A percentile compares a stretch with the other conserved stretches of the same genome.
Evolutionary conservation across 2,329 filamentous ascomycete genomes (phyloP).

Genomic region (Phoma sp.): DNA sequence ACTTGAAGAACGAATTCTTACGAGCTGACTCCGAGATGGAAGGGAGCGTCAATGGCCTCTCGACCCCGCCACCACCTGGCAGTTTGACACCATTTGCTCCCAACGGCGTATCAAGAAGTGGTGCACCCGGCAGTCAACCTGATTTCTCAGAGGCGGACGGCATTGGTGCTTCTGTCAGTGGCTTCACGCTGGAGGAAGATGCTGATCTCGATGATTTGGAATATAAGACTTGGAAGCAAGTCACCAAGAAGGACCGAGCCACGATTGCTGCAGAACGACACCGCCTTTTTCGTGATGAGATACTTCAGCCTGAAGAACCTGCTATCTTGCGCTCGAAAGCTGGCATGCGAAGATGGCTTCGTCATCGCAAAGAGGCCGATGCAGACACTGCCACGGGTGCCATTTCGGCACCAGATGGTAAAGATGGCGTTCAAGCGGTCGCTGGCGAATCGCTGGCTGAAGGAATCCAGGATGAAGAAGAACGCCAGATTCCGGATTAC

Average conservation of each 20-base stretch:
- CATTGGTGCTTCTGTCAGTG: slow-evolving; percentile 68
- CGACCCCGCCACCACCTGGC: slow-evolving; percentile 81
- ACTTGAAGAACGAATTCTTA: slow-evolving; percentile 59
- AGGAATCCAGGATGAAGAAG: slow-evolving; percentile 83
- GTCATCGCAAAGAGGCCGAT: slow-evolving; percentile 72
- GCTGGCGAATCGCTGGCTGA: slow-evolving; percentile 83
- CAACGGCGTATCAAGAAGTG: slow-evolving; percentile 69
- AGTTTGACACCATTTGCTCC: slow-evolving; percentile 77
- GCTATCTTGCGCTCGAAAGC: slow-evolving; percentile 84
- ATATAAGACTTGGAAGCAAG: slow-evolving; percentile 98
- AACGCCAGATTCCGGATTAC: slow-evolving; percentile 88
- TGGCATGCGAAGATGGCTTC: slow-evolving; percentile 87
- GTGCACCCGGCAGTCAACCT: slow-evolving; percentile 69
- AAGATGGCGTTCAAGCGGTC: slow-evolving; percentile 56
- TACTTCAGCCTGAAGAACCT: slow-evolving; percentile 84
- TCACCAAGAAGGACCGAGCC: slow-evolving; percentile 95
- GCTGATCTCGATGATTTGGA: slow-evolving; percentile 85
- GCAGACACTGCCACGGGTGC: slow-evolving; percentile 56
- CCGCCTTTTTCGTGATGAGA: slow-evolving; percentile 83
- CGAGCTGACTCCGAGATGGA: slow-evolving; percentile 81
- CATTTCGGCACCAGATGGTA: slow-evolving; percentile 54
- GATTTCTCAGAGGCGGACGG: slow-evolving; percentile 90
- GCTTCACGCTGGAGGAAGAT: slow-evolving; percentile 73
- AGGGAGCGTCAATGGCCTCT: slow-evolving; percentile 81
- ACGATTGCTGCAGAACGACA: slow-evolving; percentile 84